A percentile compares a stretch with the other conserved stretches of the same genome.
Conservation (phyloP, 345 rosid genomes). For the Raphanus sativus region DNA sequence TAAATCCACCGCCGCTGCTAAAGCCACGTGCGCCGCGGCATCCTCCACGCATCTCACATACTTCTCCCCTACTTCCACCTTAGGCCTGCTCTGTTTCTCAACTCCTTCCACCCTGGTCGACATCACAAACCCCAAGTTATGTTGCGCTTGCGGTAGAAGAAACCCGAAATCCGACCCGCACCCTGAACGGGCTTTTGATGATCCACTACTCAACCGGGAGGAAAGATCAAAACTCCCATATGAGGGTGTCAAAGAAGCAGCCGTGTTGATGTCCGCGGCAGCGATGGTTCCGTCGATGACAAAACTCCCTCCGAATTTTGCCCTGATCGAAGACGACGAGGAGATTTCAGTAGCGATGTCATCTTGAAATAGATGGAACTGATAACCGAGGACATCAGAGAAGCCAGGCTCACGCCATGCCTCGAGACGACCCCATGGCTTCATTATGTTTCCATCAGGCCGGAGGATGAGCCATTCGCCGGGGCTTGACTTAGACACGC, state of each 20-base stretch:
- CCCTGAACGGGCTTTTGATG: conserved; percentile 52
- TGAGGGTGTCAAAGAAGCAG: conserved; percentile 51
- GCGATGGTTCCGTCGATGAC: conserved; percentile 53
- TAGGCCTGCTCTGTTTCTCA: conserved; percentile 51
- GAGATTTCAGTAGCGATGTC: conserved; percentile 33
- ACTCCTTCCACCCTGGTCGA: conserved; percentile 67
- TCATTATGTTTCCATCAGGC: conserved; percentile 68
- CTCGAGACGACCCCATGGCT: conserved; percentile 87
- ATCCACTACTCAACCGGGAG: conserved; percentile 47
- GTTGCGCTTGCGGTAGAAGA: not conserved
- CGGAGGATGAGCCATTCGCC: conserved; percentile 86
- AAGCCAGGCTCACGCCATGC: conserved; percentile 71
- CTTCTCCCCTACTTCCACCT: conserved; percentile 73
- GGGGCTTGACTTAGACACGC: conserved; percentile 67
- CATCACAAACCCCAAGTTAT: conserved; percentile 66
- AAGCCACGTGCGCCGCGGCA: conserved; percentile 79
- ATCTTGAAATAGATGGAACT: conserved; percentile 62
- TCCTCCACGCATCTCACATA: conserved; percentile 92
- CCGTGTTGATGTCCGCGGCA: not conserved
- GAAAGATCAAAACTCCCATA: conserved; percentile 70
- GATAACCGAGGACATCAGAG: conserved; percentile 56
- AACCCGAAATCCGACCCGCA: conserved; percentile 62
- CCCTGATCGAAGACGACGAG: conserved; percentile 46
- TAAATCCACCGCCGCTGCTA: conserved; percentile 93
- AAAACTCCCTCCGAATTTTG: conserved; percentile 69